Base-by-base conservation (phyloP, 805 yeast genomes). In the Candida adriatica region DNA sequence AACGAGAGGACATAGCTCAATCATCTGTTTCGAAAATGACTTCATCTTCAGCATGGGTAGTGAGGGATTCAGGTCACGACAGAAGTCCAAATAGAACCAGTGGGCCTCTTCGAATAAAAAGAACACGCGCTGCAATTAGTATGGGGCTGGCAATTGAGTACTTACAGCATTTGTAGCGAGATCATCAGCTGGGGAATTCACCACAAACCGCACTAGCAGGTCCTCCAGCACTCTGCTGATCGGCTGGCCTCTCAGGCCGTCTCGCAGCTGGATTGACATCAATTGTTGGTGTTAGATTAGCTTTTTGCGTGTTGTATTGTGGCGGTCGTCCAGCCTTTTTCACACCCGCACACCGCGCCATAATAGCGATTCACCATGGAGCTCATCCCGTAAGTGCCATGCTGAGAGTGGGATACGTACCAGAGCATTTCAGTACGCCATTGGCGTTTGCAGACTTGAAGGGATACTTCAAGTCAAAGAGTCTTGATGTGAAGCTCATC, bases 101-200 rank as follows among this genome's bases (percentile, higher is more conserved):
- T 87, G 96, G 2, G 98, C 98, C 57, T 92, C 97, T 63, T 92
- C 99, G 25, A 92, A 79, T 54, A 88, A 95, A 61, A 92, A 92
- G 50, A 87, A 73, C 16, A 88, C 81, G 51, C 98, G 68, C 43
- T 39, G 8, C 8, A 8, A 8, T 19, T 11, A 19, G 22, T 19
- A 11, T 19, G n/a, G n/a, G 8, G 22, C 11, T 19, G 11, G 22
- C 11, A 19, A 8, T 19, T 6, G 23, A 4, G 13, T 6, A 54
- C 60, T 25, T 29, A 39, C 40, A 31, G 64, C 90, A 18, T 78
- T 70, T 11, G 88, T 71, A 20, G 92, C 75, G 31, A 90, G 61
- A 55, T 92, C 98, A 49, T 90, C 96, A 5, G 75, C 73, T 8
- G 98, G 97, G 31, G 88, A 83, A 63, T 92, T 92, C 36, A 88